Percentiles rank a stretch among this genome's conserved stretches.
Evolutionary conservation across 768 basidiomycete species (phyloP).

Genomic region (Lentinula boryana): DNA sequence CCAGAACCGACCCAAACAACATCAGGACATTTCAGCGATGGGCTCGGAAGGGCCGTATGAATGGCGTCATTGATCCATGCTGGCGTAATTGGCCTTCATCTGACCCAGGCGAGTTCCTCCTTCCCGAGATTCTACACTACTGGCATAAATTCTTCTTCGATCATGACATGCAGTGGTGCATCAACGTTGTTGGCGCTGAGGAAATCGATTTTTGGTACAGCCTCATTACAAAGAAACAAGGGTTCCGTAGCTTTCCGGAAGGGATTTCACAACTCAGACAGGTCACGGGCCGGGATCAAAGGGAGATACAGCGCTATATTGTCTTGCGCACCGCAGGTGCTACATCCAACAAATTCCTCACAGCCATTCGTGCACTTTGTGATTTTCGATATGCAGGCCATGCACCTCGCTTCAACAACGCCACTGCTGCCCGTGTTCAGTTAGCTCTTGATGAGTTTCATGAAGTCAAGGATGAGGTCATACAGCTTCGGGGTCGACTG

Average conservation of each 20-base stretch:
- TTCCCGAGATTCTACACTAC: not conserved
- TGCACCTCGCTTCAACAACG: conserved; percentile 18
- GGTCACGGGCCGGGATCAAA: conserved; percentile 33
- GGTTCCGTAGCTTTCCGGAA: conserved; percentile 30
- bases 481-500: not conserved
- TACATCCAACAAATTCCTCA: conserved; percentile 22
- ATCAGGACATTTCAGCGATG: too few relatives aligned
- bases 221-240: conserved; percentile 24
- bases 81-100: not conserved
- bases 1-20: too few relatives aligned
- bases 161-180: not conserved
- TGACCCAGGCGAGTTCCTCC: not conserved
- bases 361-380: conserved; percentile 25
- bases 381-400: conserved; percentile 33
- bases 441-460: not conserved
- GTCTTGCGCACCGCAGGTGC: conserved; percentile 27
- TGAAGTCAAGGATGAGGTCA: not conserved
- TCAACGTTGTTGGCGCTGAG: not conserved
- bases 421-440: conserved; percentile 12
- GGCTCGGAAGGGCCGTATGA: too few relatives aligned
- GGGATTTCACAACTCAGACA: conserved; percentile 34
- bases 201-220: not conserved
- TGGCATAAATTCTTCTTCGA: not conserved
- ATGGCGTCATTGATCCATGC: not conserved
- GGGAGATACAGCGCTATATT: conserved; percentile 28